Percentiles rank a stretch among this genome's conserved stretches.
These are phyloP conservation scores for Hemisphaericaspora xylanilytica DNA, from an alignment of 1,139 yeast species.

Conservation along the genomic window DNA sequence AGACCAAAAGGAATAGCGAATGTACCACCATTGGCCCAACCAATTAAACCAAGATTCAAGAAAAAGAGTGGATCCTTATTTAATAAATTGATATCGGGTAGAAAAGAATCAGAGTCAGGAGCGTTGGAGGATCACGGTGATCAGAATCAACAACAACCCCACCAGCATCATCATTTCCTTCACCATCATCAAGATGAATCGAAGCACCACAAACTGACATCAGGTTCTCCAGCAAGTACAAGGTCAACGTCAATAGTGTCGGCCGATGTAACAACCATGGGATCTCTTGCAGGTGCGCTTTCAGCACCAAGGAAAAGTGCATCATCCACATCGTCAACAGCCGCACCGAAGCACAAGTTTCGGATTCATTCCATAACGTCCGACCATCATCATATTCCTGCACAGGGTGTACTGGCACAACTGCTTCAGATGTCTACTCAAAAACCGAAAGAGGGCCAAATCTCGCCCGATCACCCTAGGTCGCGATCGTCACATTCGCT, in stretches of 20 bases:
- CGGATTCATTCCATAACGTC: slow-evolving; percentile 36
- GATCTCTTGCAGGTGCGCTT: neutral
- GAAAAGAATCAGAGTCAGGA: slow-evolving; percentile 25
- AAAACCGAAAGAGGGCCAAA: too few species aligned
- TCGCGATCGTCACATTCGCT: slow-evolving; percentile 4
- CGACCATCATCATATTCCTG: slow-evolving; percentile 27
- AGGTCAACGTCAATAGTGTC: slow-evolving; percentile 1
- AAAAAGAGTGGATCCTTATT: slow-evolving; percentile 44
- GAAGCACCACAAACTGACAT: slow-evolving; percentile 1
- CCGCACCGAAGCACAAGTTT: slow-evolving; percentile 31
- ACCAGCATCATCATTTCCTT: slow-evolving; percentile 4
- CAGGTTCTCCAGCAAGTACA: slow-evolving; percentile 5
- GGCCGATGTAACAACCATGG: neutral
- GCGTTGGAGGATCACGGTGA: neutral
- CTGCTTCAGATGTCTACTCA: slow-evolving; percentile 13
- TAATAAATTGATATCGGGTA: slow-evolving; percentile 48
- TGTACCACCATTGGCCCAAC: slow-evolving; percentile 50
- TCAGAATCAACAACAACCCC: slow-evolving; percentile 2
- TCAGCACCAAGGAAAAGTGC: slow-evolving; percentile 13
- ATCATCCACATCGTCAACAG: slow-evolving; percentile 15
- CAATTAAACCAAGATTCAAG: slow-evolving; percentile 49
- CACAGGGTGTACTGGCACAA: slow-evolving; percentile 9
- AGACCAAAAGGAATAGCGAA: slow-evolving; percentile 28
- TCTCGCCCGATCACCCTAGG: slow-evolving; percentile 3
- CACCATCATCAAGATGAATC: slow-evolving; percentile 1